Percentiles rank a stretch among this genome's conserved stretches.
phyloP scores from a whole-genome alignment of 2,329 filamentous ascomycete species.

The Fusarium pilosicola region DNA sequence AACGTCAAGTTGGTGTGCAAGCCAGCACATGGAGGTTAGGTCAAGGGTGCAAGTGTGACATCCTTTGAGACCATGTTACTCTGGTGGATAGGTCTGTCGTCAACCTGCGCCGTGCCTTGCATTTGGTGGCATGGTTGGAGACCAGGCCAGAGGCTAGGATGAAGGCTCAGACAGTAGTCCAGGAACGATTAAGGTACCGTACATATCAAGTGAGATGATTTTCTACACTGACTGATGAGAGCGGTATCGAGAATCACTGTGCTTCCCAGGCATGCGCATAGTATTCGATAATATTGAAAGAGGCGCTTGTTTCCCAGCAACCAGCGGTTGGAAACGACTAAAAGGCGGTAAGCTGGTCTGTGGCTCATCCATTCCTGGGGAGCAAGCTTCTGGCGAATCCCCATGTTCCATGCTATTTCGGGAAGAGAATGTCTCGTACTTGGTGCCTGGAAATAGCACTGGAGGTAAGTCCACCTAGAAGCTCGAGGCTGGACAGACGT shows the following conservation, averaged over 20 bases:
- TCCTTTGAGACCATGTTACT: constrained; percentile 31
- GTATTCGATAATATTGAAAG: neutral
- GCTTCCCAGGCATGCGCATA: neutral
- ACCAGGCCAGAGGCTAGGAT: constrained; percentile 36
- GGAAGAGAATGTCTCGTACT: neutral
- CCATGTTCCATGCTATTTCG: constrained; percentile 17
- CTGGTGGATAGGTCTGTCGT: constrained; percentile 40
- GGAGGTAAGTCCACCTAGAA: constrained; percentile 3
- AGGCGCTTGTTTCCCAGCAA: constrained; percentile 19
- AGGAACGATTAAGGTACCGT: constrained; percentile 39
- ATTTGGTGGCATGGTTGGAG: constrained; percentile 44
- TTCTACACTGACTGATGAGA: neutral
- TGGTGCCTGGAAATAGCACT: constrained; percentile 21
- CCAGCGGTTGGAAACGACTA: neutral
- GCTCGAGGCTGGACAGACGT: constrained; percentile 5
- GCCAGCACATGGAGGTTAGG: constrained; percentile 13
- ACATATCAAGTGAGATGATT: constrained; percentile 16
- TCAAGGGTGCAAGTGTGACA: constrained; percentile 25
- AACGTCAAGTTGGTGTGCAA: constrained; percentile 31
- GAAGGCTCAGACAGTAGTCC: constrained; percentile 33
- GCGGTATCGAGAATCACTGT: neutral
- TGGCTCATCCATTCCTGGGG: constrained; percentile 24
- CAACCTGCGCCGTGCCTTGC: constrained; percentile 46
- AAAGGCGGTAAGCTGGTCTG: constrained; percentile 19
- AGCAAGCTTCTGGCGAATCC: neutral